Evolutionary conservation across 805 yeast species (phyloP), one percentile per base, ranked within the genome.

Genomic region (Sugiyamaella marilandica): DNA sequence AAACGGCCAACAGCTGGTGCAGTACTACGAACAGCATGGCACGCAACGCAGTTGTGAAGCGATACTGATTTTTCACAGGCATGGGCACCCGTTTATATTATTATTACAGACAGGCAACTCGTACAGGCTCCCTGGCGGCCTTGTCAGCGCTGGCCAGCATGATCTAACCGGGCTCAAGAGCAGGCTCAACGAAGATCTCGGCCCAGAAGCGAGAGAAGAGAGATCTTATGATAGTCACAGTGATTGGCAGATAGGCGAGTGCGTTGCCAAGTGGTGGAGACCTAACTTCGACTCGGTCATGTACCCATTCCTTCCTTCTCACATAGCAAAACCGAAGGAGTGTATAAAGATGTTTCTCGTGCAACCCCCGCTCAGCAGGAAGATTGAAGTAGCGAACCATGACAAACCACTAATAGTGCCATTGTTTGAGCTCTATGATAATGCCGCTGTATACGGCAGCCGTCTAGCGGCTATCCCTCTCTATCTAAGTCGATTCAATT

Each of bases 381-480:
- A 59, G 13, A 55, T 66, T 32, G 45, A 54, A 10, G 66, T 66
- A 9, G 69, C 70, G 7, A 48, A 58, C 43, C 64, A 65, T 44
- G 62, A 64, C 67, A 64, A 65, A 37, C 43, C 66, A 36, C 55
- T 64, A 13, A 68, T 67, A 1, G 67, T 66, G 10, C 70, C 70
- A 31, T 55, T 66, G 43, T 66, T 66, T 55, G 70, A 66, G 55
- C 54, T 66, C 19, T 64, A 66, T 45, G 70, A 66, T 21, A 66
- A 65, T 49, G 53, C 62, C 1, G 56, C 60, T 2, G 53, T 67
- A 31, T 66, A 66, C 39, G 70, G 69, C 2, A 52, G 60, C n/a
- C 70, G 65, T 51, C 53, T 65, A 19, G 60, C 70, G 19, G 59
- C 71, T 1, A 60, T 49, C 72, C 81, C 65, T 55, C 65, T 57